These are phyloP conservation scores for Trametes punicea DNA, from an alignment of 768 basidiomycete genomes.

Conservation along the genomic window DNA sequence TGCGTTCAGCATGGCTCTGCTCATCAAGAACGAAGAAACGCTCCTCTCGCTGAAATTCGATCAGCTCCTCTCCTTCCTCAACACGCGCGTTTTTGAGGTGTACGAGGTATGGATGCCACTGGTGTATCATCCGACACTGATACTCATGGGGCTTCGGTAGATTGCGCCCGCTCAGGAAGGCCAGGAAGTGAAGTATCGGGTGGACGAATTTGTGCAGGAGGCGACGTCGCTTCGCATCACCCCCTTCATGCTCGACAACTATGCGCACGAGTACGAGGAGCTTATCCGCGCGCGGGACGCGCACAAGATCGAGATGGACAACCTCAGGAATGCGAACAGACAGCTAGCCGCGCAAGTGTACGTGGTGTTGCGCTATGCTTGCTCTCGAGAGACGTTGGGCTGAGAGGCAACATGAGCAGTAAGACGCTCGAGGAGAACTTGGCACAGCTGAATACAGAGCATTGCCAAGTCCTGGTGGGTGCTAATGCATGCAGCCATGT, in stretches of 20 bases:
- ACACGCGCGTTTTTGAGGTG: slow-evolving; percentile 74
- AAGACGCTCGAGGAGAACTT: slow-evolving; percentile 77
- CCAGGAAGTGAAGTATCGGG: slow-evolving; percentile 45
- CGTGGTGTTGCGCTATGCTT: slow-evolving; percentile 31
- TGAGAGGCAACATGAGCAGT: too few relatives aligned
- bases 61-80: slow-evolving; percentile 81
- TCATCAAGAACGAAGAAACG: slow-evolving; percentile 83
- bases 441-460: slow-evolving; percentile 78
- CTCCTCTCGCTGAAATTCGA: slow-evolving; percentile 87
- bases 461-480: slow-evolving; percentile 67
- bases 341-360: slow-evolving; percentile 75
- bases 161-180: slow-evolving; percentile 2
- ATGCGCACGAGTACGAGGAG: slow-evolving; percentile 87
- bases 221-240: slow-evolving; percentile 85
- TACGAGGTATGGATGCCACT: slow-evolving; percentile 52
- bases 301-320: slow-evolving; percentile 81
- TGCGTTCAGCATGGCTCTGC: slow-evolving; percentile 83
- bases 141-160: neutral
- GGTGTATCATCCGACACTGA: neutral
- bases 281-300: slow-evolving; percentile 72
- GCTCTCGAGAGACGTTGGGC: neutral
- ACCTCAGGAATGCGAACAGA: slow-evolving; percentile 76
- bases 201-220: slow-evolving; percentile 85
- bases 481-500: neutral
- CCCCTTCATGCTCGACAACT: slow-evolving; percentile 93